A percentile compares a stretch with the other conserved stretches of the same genome.
These are phyloP conservation scores for Simplicillium aogashimaense DNA, from an alignment of 2,329 filamentous ascomycete genomes.

Conservation along the genomic window DNA sequence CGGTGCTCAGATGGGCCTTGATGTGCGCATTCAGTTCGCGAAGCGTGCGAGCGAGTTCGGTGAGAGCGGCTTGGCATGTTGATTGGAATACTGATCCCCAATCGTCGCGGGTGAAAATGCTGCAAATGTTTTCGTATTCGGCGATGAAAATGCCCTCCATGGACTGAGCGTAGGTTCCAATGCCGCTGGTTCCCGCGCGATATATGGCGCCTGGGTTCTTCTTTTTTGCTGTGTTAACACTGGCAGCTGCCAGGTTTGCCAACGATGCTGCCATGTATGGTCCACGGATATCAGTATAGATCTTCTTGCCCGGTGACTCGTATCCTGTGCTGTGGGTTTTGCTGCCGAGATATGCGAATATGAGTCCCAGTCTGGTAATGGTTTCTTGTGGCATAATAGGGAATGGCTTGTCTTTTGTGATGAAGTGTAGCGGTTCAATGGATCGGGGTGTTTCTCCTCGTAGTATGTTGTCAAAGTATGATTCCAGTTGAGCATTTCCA, in stretches of 20 bases:
- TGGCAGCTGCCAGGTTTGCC: conserved; percentile 79
- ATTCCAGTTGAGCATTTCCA: conserved; percentile 75
- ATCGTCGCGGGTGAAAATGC: conserved; percentile 76
- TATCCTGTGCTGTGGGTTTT: conserved; percentile 41
- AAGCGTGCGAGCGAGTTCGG: conserved; percentile 76
- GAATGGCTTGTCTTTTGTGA: conserved; percentile 82
- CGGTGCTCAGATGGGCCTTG: conserved; percentile 73
- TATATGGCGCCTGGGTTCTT: conserved; percentile 78
- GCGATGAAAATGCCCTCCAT: conserved; percentile 80
- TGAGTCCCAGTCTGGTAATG: conserved; percentile 63
- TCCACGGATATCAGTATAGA: conserved; percentile 79
- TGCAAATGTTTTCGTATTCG: conserved; percentile 85
- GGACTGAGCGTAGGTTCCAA: conserved; percentile 77
- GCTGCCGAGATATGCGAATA: conserved; percentile 67
- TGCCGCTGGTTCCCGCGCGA: conserved; percentile 79
- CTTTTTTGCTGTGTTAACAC: conserved; percentile 72
- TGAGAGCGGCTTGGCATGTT: conserved; percentile 68
- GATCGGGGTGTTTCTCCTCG: conserved; percentile 65
- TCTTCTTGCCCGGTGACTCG: conserved; percentile 64
- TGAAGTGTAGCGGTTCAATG: conserved; percentile 82
- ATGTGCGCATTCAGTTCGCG: conserved; percentile 86
- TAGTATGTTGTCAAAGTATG: conserved; percentile 70
- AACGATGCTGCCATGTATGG: conserved; percentile 77
- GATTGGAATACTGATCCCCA: conserved; percentile 71
- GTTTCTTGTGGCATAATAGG: conserved; percentile 71